Conservation (phyloP, 805 yeast species). For the Phaffomyces thermotolerans region DNA sequence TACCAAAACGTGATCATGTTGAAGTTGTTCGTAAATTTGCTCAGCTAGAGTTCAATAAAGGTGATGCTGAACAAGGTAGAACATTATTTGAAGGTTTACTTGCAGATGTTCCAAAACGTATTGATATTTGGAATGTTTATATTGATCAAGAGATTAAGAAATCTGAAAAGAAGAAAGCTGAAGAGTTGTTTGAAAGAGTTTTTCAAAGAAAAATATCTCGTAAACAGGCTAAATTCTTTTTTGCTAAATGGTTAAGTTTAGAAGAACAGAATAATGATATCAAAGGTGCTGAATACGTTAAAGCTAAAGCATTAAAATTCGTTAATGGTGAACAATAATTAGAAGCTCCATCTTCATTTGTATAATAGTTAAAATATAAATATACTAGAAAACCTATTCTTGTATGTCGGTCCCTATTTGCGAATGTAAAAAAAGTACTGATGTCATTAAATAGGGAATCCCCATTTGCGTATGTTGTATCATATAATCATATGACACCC, state of each 20-base stretch:
- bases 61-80: conserved; percentile 92
- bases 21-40: conserved; percentile 86
- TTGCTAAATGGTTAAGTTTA: conserved; percentile 81
- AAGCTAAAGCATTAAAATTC: conserved; percentile 83
- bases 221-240: conserved; percentile 92
- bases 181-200: conserved; percentile 78
- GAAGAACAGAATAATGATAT: conserved; percentile 67
- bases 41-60: conserved; percentile 76
- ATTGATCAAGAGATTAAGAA: conserved; percentile 85
- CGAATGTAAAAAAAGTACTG: too few relatives aligned
- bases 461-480: too few relatives aligned
- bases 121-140: conserved; percentile 93
- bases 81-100: conserved; percentile 89
- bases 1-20: conserved; percentile 67
- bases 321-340: conserved; percentile 31
- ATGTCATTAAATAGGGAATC: too few relatives aligned
- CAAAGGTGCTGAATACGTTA: conserved; percentile 73
- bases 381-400: not conserved
- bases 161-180: conserved; percentile 59
- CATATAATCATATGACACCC: too few relatives aligned
- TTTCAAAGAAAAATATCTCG: conserved; percentile 55
- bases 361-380: conserved; percentile 1
- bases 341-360: not conserved
- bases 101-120: conserved; percentile 83
- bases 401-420: too few relatives aligned